A percentile compares a stretch with the other conserved stretches of the same genome.
phyloP scores from a whole-genome alignment of 108 stramenopile species.

The Fistulifera pelliculosa region DNA sequence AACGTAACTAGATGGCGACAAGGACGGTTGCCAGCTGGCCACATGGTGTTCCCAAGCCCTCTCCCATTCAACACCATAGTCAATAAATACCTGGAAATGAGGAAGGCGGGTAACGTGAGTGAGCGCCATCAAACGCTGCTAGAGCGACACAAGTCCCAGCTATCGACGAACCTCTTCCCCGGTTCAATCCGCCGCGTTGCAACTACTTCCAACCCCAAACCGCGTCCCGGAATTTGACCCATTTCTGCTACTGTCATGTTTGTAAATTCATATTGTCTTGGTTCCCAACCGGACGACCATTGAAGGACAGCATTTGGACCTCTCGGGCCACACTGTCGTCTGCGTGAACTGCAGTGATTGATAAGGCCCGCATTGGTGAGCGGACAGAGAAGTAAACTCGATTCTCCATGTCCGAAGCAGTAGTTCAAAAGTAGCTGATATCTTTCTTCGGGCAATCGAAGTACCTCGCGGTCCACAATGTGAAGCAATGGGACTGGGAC shows the following conservation, averaged over 20 bases:
- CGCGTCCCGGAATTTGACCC: conserved; percentile 27
- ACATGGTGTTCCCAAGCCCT: conserved; percentile 50
- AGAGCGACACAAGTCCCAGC: too few relatives aligned
- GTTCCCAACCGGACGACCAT: conserved; percentile 43
- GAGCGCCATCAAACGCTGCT: too few relatives aligned
- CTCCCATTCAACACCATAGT: conserved; percentile 57
- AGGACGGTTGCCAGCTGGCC: conserved; percentile 31
- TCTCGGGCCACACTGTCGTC: conserved; percentile 6
- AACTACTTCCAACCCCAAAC: conserved; percentile 62
- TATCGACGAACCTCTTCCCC: conserved; percentile 27
- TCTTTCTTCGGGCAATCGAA: conserved; percentile 9
- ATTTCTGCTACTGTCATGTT: conserved; percentile 37
- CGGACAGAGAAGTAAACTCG: conserved; percentile 31
- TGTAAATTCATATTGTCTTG: conserved; percentile 39
- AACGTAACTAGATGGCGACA: conserved; percentile 1
- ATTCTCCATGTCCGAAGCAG: conserved; percentile 33
- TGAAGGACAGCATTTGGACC: conserved; percentile 44
- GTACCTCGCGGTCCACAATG: conserved; percentile 17
- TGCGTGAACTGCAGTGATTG: conserved; percentile 22
- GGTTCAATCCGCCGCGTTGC: conserved; percentile 57
- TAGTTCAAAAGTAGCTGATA: conserved; percentile 42
- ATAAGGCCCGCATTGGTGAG: conserved; percentile 23
- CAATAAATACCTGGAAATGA: conserved; percentile 35
- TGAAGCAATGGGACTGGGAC: conserved; percentile 30
- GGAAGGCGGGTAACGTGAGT: too few relatives aligned